A percentile compares a stretch with the other conserved stretches of the same genome.
phyloP scores from a whole-genome alignment of 805 yeast genomes.

The Wickerhamomyces rabaulensis region DNA sequence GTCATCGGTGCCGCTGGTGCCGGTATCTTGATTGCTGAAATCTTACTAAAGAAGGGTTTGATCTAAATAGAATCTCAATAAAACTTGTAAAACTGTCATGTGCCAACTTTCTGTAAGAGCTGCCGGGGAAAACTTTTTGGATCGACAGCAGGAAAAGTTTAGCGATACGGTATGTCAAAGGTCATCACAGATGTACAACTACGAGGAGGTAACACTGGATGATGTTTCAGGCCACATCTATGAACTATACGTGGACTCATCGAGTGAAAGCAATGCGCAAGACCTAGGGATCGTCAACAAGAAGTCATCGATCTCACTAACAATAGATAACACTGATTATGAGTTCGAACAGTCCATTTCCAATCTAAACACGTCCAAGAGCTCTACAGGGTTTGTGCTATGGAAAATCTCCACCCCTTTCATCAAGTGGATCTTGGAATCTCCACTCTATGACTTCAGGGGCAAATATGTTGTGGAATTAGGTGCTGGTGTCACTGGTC shows the following conservation, averaged over 20 bases:
- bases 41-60: conserved; percentile 69
- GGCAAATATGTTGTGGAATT: conserved; percentile 42
- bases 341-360: conserved; percentile 30
- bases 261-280: conserved; percentile 1
- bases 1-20: conserved; percentile 99
- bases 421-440: conserved; percentile 45
- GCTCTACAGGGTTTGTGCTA: conserved; percentile 58
- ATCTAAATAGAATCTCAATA: conserved; percentile 35
- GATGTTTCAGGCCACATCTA: conserved; percentile 16
- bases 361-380: conserved; percentile 25
- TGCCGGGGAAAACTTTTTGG: not conserved
- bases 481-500: conserved; percentile 59
- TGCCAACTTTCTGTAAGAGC: too few relatives aligned
- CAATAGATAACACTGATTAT: conserved; percentile 11
- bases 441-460: conserved; percentile 8
- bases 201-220: conserved; percentile 11
- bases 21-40: conserved; percentile 92
- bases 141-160: too few relatives aligned
- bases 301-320: conserved; percentile 22
- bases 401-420: conserved; percentile 51
- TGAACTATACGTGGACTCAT: conserved; percentile 11
- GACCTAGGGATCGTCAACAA: conserved; percentile 22
- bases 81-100: not conserved
- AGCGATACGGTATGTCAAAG: too few relatives aligned
- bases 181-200: not conserved